Evolutionary conservation across 2,329 filamentous ascomycete species (phyloP).

Genomic region (Fulvia fulva): DNA sequence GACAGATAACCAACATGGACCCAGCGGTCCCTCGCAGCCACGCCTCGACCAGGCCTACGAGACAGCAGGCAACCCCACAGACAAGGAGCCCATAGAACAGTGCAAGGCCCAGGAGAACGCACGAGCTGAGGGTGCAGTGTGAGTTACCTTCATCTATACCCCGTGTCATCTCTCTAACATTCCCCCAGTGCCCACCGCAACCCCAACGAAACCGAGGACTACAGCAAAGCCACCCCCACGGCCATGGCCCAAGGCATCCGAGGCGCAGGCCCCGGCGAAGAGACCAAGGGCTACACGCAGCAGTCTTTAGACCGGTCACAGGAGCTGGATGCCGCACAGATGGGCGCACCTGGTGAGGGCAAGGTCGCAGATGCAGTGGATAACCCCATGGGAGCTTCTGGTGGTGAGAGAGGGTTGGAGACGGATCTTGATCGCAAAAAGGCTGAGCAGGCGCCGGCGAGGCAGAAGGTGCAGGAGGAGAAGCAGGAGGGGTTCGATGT

Average conservation of each 20-base stretch:
- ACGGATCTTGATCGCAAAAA: slow-evolving; percentile 49
- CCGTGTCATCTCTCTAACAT: neutral
- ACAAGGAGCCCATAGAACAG: slow-evolving; percentile 40
- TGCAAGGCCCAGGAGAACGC: slow-evolving; percentile 34
- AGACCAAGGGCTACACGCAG: slow-evolving; percentile 37
- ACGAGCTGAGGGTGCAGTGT: slow-evolving; percentile 28
- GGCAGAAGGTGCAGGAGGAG: slow-evolving; percentile 40
- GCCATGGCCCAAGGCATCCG: slow-evolving; percentile 42
- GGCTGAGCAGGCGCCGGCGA: slow-evolving; percentile 43
- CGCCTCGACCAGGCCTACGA: slow-evolving; percentile 43
- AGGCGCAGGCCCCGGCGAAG: slow-evolving; percentile 44
- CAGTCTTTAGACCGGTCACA: slow-evolving; percentile 41
- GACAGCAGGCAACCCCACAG: slow-evolving; percentile 44
- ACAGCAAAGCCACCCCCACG: slow-evolving; percentile 36
- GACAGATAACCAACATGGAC: slow-evolving; percentile 36
- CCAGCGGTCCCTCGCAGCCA: slow-evolving; percentile 43
- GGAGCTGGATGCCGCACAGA: slow-evolving; percentile 48
- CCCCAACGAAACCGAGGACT: slow-evolving; percentile 35
- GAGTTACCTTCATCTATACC: too few relatives aligned
- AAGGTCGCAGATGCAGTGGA: slow-evolving; percentile 42
- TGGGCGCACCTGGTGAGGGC: slow-evolving; percentile 47
- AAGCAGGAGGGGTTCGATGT: slow-evolving; percentile 37
- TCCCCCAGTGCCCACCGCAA: slow-evolving; percentile 34
- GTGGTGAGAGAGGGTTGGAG: slow-evolving; percentile 39
- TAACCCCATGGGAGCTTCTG: slow-evolving; percentile 34